Base-by-base conservation (phyloP, 2,329 filamentous ascomycete species). In the Verticillium zaregamsianum region DNA sequence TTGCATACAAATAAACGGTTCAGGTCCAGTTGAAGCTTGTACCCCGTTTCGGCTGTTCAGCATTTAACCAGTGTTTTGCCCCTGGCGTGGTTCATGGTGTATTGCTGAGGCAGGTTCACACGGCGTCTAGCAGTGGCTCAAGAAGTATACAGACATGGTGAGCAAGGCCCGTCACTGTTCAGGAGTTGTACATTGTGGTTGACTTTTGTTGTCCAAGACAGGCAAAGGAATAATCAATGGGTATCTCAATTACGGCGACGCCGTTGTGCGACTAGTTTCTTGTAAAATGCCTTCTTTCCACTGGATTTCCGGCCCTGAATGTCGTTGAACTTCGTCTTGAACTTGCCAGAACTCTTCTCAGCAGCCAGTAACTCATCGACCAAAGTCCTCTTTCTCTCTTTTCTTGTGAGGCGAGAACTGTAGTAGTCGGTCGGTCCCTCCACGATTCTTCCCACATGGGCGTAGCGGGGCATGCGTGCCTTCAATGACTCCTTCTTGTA, bases 281-380 rank as follows among this genome's bases (percentile, higher is more conserved):
- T 94, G 81, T 97, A 98, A 70, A 91, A 90, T 0, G 85, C 88
- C 77, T 94, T 97, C 80, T 92, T 96, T 59, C 95, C 95, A 69
- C 91, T 96, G 28, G 84, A 86, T 77, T 96, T 98, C 64, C 84
- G 83, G 58, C 82, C 82, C 73, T 97, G 93, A 58, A 98, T 92
- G 62, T 94, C 89, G 61, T 86, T 83, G 76, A 97, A 98, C 76
- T 96, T 97, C 70, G 82, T 85, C 81, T 91, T 92, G 79, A 97
- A 95, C 68, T 91, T 90, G 63, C 83, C 82, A 55, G 80, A 88
- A 63, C 84, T 75, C 59, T 85, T 80, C 73, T 92, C 89, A 54
- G 83, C 79, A 28, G 87, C 85, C 68, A 97, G 80, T 3, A 95
- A 85, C 72, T 97, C 93, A 66, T 96, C 92, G 1, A 95, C 86